Evolutionary conservation across 164 flowering plant genomes (phyloP).

Genomic region (Vitis cinerea): DNA sequence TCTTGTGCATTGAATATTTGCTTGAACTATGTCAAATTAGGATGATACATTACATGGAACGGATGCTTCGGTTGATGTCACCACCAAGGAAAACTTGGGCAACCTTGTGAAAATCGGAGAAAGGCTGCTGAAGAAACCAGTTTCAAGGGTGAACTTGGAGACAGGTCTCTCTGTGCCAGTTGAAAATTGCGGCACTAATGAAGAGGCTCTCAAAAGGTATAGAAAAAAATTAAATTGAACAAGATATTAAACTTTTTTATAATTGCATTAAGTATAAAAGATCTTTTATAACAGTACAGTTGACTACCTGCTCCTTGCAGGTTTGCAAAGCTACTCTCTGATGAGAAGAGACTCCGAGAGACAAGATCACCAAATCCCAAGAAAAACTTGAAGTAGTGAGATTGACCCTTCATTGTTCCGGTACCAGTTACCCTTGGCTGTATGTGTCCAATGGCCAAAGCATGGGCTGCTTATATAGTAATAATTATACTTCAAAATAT

Average conservation of each 20-base stretch:
- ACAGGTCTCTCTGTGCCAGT: slow-evolving; percentile 16
- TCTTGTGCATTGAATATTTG: too few species aligned
- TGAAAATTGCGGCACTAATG: slow-evolving; percentile 14
- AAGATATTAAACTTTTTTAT: too few species aligned
- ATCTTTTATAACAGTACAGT: too few species aligned
- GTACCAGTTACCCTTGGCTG: too few species aligned
- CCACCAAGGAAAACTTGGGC: slow-evolving; percentile 29
- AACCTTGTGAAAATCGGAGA: slow-evolving; percentile 31
- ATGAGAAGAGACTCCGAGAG: slow-evolving; percentile 30
- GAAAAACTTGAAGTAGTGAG: background rate
- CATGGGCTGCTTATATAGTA: too few species aligned
- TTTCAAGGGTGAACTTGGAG: slow-evolving; percentile 24
- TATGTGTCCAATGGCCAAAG: background rate
- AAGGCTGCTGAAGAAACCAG: slow-evolving; percentile 28
- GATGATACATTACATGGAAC: slow-evolving; percentile 20
- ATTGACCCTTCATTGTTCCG: background rate
- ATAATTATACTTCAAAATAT: too few species aligned
- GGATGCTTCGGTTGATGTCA: slow-evolving; percentile 27
- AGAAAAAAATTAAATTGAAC: background rate
- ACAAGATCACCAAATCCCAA: slow-evolving; percentile 23
- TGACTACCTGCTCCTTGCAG: slow-evolving; percentile 14
- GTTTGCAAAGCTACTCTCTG: slow-evolving; percentile 34
- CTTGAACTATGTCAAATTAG: background rate
- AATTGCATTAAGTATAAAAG: too few species aligned
- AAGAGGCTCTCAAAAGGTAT: slow-evolving; percentile 22